Conservation (phyloP, 352 stramenopile genomes). For the Saprolegnia diclina region DNA sequence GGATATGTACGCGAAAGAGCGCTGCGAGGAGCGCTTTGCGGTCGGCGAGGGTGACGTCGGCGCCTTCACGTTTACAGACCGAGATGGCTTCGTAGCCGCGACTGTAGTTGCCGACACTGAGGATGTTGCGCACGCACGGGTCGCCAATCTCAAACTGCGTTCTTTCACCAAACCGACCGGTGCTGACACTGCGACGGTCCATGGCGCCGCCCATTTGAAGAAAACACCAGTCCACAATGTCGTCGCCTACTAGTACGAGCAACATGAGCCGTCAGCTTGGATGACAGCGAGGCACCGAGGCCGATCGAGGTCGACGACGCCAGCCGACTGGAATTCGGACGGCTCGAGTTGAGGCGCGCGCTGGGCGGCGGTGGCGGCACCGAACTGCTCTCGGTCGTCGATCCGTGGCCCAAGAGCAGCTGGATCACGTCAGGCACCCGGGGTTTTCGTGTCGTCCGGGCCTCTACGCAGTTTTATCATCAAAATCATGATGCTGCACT, state of each 20-base stretch:
- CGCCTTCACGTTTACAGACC: slow-evolving; percentile 2
- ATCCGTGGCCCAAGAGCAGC: slow-evolving; percentile 7
- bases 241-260: not conserved
- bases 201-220: slow-evolving; percentile 12
- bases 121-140: not conserved
- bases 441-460: slow-evolving; percentile 7
- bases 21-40: not conserved
- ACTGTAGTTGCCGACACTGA: not conserved
- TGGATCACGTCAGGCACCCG: not conserved
- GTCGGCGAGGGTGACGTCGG: not conserved
- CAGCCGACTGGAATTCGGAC: not conserved
- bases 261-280: not conserved
- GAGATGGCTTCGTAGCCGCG: not conserved
- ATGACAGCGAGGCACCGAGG: not conserved
- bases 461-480: not conserved
- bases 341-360: not conserved
- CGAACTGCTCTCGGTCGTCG: not conserved
- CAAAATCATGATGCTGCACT: not conserved
- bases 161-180: not conserved
- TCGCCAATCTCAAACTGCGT: not conserved
- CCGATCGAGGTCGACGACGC: not conserved
- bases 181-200: not conserved
- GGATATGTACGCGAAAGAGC: not conserved
- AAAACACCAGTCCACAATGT: slow-evolving; percentile 2
- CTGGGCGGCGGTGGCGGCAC: not conserved